These are phyloP conservation scores for Physcia stellaris DNA, from an alignment of 495 filamentous ascomycete genomes.

Conservation along the genomic window DNA sequence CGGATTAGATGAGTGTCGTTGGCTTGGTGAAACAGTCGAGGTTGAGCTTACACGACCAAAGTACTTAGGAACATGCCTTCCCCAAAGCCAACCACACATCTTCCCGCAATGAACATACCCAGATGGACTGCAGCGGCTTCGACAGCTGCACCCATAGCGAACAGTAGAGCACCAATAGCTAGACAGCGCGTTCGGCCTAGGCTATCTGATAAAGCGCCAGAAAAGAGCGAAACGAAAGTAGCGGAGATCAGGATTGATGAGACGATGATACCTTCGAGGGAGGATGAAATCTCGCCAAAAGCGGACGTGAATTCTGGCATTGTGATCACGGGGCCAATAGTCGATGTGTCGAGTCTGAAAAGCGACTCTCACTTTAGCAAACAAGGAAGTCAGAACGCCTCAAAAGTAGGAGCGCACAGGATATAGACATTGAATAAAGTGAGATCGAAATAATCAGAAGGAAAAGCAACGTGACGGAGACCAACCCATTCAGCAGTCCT, in stretches of 20 bases:
- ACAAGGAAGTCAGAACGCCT: neutral
- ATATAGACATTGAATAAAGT: no score
- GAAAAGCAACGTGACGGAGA: no score
- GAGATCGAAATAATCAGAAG: no score
- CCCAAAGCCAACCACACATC: conserved; percentile 40
- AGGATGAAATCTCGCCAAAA: conserved; percentile 36
- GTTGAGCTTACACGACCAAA: conserved; percentile 45
- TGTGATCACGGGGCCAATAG: conserved; percentile 46
- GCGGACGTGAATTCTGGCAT: conserved; percentile 40
- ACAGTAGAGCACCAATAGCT: conserved; percentile 37
- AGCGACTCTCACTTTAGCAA: no score
- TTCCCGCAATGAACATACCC: conserved; percentile 40
- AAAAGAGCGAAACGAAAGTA: conserved; percentile 46
- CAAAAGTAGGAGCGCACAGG: no score
- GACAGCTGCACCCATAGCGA: conserved; percentile 39
- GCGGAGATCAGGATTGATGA: conserved; percentile 51
- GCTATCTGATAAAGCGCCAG: conserved; percentile 45
- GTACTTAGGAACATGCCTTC: conserved; percentile 46
- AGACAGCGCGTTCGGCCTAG: conserved; percentile 39
- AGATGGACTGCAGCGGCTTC: conserved; percentile 33
- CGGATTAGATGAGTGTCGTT: no score
- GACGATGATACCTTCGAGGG: conserved; percentile 28
- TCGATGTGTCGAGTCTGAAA: conserved; percentile 43
- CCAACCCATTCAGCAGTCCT: no score
- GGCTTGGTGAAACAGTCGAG: no score